Evolutionary conservation across 2,329 filamentous ascomycete species (phyloP), one percentile per base, ranked within the genome.

Genomic region (Paecilomyces formosus): DNA sequence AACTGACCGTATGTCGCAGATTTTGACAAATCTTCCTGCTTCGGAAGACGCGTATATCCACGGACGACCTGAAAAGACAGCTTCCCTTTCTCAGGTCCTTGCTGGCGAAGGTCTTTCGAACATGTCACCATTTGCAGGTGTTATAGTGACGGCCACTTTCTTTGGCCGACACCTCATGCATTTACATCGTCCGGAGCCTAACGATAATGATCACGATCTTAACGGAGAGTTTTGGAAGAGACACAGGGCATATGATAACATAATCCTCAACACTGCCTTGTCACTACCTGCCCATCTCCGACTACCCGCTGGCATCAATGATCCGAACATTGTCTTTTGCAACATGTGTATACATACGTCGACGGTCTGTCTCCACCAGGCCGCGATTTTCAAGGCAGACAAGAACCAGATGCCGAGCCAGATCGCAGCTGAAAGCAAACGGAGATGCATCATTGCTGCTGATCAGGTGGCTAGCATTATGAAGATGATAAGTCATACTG

Each of bases 291-390:
- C 84, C 33, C 82, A 89, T 63, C 81, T 97, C 31, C 90, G 93
- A 64, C 79, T 97, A 31, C 92, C 94, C 0, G 77, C 78, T 15
- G 91, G 90, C 0, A 77, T 96, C 33, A 78, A 81, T 15, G 88
- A 92, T 67, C 83, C 92, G 3, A 97, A 97, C 63, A 86, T 93
- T 57, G 86, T 97, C 3, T 97, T 97, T 71, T 86, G 89, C 58
- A 97, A 97, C 68, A 96, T 99, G 91, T 92, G 90, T 70, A 91
- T 99, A 31, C 92, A 97, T 71, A 96, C 94, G 0, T 96, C 92
- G 0, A 92, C 91, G 1, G 97, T 99, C 57, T 97, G 93, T 72
- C 79, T 99, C n/a, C 94, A 99, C 69, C 94, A 99, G 76, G 94
- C 93, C 2, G 94, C 94, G 26, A 97, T 99, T 21, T 97, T 93